Percentiles rank a stretch among this genome's conserved stretches.
Evolutionary conservation across 768 basidiomycete genomes (phyloP).

Genomic region (Trichaptum fuscoviolaceum): DNA sequence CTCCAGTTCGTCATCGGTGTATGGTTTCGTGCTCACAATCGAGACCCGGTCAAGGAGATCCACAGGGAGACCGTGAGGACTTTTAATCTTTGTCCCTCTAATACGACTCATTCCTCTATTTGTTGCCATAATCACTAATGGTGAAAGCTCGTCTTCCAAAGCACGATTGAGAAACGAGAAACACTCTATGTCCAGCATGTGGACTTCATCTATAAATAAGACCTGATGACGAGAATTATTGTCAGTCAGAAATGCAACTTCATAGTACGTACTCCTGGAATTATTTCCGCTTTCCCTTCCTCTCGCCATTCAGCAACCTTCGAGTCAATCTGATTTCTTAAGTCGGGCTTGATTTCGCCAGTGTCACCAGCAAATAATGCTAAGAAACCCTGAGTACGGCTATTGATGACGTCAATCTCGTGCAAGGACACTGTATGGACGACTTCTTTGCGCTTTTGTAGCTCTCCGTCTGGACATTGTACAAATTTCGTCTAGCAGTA

Average conservation of each 20-base stretch:
- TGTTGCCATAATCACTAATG: constrained; percentile 96
- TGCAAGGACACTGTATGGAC: constrained; percentile 96
- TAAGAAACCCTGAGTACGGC: constrained; percentile 96
- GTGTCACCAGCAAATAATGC: constrained; percentile 95
- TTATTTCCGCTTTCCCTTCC: constrained; percentile 96
- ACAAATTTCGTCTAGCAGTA: constrained; percentile 88
- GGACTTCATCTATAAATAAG: constrained; percentile 98
- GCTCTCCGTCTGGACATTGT: constrained; percentile 95
- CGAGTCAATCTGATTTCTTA: constrained; percentile 93
- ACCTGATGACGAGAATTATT: constrained; percentile 47
- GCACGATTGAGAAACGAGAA: constrained; percentile 98
- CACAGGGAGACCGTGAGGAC: constrained; percentile 91
- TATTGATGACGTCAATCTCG: constrained; percentile 99
- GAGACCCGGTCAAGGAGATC: constrained; percentile 93
- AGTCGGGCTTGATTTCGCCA: constrained; percentile 96
- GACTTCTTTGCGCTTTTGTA: constrained; percentile 96
- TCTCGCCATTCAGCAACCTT: constrained; percentile 98
- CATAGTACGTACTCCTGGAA: constrained; percentile 73
- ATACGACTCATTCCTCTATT: constrained; percentile 95
- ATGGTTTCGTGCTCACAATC: constrained; percentile 91
- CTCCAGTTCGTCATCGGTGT: constrained; percentile 74
- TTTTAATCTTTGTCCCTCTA: constrained; percentile 90
- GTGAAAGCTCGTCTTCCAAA: constrained; percentile 87
- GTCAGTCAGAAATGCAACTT: background rate
- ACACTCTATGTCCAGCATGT: constrained; percentile 99